Base-by-base conservation (phyloP, 805 yeast genomes). In the Zygosaccharomyces lentus region DNA sequence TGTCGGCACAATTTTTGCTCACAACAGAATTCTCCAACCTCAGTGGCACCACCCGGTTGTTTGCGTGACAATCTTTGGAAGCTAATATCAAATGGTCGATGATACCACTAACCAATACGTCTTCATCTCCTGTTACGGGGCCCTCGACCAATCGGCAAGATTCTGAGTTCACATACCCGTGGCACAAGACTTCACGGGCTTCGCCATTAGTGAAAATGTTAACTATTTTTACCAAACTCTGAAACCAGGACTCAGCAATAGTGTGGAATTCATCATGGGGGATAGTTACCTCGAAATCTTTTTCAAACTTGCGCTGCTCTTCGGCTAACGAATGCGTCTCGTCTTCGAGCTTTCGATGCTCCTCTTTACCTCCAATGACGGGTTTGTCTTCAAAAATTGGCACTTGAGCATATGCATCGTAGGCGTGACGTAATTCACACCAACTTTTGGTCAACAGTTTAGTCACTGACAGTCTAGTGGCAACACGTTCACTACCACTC, bases 391-490 rank as follows among this genome's bases (percentile, higher is more conserved):
- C 62, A 26, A 54, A 59, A 2, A 55, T 55, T 2, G 61, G 64
- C 5, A 73, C 65, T 16, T 72, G 71, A 0, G 81, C 66, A 53
- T 76, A 84, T 0, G 79, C 57, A 19, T 72, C 70, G 57, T 78
- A 84, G 48, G 74, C 71, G 15, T 67, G 71, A 34, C 79, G 66
- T 37, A 84, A 64, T 61, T 85, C 91, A 67, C 93, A 85, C 86
- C 88, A 84, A 12, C 72, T 63, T 26, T 75, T 70, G 0, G 83
- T 76, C 9, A 82, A 62, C 7, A 85, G 59, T 45, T 72, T 75
- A 0, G 90, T 82, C 3, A 84, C 88, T 8, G 67, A 62, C 10
- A 64, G 46, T 26, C 68, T 49, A 31, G 46, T 34, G n/a, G 41
- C 36, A 19, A 37, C 39, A 13, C 37, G 38, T 9, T 51, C 50